Percentiles rank a stretch among this genome's conserved stretches.
phyloP scores from a whole-genome alignment of 352 stramenopile genomes.

The Phytophthora citricola region DNA sequence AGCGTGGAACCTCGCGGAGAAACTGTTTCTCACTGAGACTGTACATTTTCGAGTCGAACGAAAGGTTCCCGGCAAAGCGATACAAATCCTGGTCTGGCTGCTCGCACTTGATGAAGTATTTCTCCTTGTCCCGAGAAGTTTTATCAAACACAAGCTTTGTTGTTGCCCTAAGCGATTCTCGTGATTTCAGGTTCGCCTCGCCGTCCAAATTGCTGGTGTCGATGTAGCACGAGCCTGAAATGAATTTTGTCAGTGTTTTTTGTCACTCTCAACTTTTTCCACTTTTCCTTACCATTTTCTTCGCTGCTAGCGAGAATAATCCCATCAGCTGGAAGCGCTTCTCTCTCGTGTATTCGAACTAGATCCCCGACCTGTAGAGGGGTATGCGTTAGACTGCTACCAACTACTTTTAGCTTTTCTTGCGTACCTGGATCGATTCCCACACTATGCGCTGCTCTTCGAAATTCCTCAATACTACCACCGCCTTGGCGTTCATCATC shows the following conservation, averaged over 20 bases:
- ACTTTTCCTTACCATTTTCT: constrained; percentile 55
- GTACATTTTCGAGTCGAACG: constrained; percentile 60
- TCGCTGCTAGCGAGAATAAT: constrained; percentile 90
- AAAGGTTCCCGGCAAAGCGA: constrained; percentile 77
- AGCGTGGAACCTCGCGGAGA: constrained; percentile 71
- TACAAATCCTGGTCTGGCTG: constrained; percentile 82
- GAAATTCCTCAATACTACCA: constrained; percentile 69
- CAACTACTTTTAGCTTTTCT: not conserved
- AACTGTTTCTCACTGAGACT: constrained; percentile 85
- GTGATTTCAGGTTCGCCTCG: constrained; percentile 80
- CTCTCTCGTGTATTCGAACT: constrained; percentile 82
- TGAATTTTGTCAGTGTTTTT: not conserved
- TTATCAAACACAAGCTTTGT: constrained; percentile 45
- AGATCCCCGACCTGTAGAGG: constrained; percentile 82
- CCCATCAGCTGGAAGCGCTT: constrained; percentile 92
- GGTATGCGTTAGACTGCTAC: not conserved
- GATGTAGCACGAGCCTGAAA: constrained; percentile 73
- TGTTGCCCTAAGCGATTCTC: constrained; percentile 55
- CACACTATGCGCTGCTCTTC: constrained; percentile 65
- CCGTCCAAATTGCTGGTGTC: constrained; percentile 87
- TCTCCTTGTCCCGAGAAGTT: constrained; percentile 39
- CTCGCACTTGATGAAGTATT: constrained; percentile 81
- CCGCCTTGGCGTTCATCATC: constrained; percentile 65
- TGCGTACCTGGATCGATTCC: constrained; percentile 73
- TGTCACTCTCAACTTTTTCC: too few species aligned